Conservation (phyloP, 768 basidiomycete species). For the Mrakia blollopis region DNA sequence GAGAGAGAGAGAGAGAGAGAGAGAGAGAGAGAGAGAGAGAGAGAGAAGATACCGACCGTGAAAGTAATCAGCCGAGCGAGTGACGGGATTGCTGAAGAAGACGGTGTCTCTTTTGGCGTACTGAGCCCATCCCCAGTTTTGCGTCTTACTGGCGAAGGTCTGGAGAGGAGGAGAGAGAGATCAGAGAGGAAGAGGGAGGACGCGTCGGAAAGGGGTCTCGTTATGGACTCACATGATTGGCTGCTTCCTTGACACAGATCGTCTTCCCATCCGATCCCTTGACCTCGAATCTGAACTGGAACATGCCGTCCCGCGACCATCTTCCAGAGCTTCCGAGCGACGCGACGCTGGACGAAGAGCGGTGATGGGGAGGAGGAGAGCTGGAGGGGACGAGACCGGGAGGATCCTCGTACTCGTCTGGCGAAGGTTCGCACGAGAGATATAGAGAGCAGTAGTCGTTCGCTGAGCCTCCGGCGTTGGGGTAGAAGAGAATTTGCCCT, state of each 20-base stretch:
- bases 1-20: neutral
- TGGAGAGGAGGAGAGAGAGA: neutral
- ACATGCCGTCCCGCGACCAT: conserved; percentile 15
- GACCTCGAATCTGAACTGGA: conserved; percentile 21
- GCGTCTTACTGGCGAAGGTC: conserved; percentile 25
- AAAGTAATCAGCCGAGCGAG: conserved; percentile 1
- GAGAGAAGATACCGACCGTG: neutral
- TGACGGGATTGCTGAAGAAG: conserved; percentile 15
- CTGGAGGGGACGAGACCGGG: neutral
- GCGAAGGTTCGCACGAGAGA: conserved; percentile 18
- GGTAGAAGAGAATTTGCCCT: neutral
- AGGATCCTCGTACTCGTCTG: conserved; percentile 21
- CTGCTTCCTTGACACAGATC: conserved; percentile 25
- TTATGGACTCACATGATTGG: neutral
- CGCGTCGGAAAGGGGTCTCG: neutral
- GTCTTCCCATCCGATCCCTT: conserved; percentile 14
- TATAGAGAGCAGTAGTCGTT: conserved; percentile 26
- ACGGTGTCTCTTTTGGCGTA: conserved; percentile 10
- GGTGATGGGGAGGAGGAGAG: neutral
- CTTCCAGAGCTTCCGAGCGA: neutral
- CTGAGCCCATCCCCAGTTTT: conserved; percentile 19
- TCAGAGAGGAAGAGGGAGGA: neutral
- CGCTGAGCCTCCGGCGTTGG: conserved; percentile 22
- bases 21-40: neutral
- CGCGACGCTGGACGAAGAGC: neutral